Evolutionary conservation across 345 rosid species (phyloP), one percentile per base, ranked within the genome.

Genomic region (Eucalyptus regnans): DNA sequence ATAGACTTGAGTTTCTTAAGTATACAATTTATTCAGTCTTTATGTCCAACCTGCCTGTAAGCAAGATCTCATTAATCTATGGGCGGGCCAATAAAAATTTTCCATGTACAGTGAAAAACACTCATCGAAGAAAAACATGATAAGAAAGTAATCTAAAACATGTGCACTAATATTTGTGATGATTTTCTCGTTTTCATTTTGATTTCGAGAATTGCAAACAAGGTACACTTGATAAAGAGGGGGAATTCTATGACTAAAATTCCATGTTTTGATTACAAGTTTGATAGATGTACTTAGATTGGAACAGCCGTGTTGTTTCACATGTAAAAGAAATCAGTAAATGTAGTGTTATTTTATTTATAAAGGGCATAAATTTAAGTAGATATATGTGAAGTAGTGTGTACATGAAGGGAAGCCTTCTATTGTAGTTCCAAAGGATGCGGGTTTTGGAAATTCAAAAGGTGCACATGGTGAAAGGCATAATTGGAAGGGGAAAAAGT

Each of bases 231-330:
- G 9, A 14, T n/a, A 14, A n/a, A 64, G 37, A 14, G 20, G 76
- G 41, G 41, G 0, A 25, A n/a, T 64, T 14, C 37, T 64, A 64
- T 0, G 0, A n/a, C 31, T n/a, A 15, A 0, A 14, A 13, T 64
- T 64, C 37, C 76, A n/a, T 64, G 9, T n/a, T 64, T 64, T 64
- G 9, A 64, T n/a, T 0, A 13, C 76, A 64, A n/a, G 41, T n/a
- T 64, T n/a, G 76, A 64, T 64, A 64, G 37, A 64, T 64, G 76
- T 64, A 64, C 8, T 64, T n/a, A 16, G 37, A n/a, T n/a, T n/a
- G 41, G 33, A 29, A 12, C 33, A 29, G 71, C 71, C 37, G 1
- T 3, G 71, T 29, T 29, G 71, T 13, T 29, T 62, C 17, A 62
- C 0, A 62, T 62, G 0, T 62, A 62, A 29, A 62, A 5, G 37